Base-by-base conservation (phyloP, 345 rosid genomes). In the Turritis glabra region DNA sequence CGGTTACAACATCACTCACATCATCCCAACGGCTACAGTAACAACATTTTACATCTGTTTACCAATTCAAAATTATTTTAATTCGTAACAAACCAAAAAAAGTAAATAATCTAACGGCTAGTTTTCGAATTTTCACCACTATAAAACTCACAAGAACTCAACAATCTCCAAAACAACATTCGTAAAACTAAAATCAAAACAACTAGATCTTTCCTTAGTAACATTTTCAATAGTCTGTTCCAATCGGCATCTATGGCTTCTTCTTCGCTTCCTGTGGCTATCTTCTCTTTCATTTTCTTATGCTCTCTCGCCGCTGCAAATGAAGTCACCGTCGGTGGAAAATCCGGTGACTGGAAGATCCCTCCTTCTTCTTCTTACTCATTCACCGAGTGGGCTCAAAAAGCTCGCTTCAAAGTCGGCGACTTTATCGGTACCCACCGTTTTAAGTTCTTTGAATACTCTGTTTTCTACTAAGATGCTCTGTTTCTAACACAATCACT, bases 341-440 rank as follows among this genome's bases (percentile, higher is more conserved):
- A 84, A 67, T 22, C 75, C 14, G 84, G 76, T 8, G 79, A 69
- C 14, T 87, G 91, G 89, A 84, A 80, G 43, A 60, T 81, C 64
- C 91, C 91, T 1, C 69, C 83, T 44, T 85, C 87, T 5, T 71
- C 87, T 68, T 71, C 91, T 14, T 81, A 84, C 29, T 38, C 69
- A 5, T 90, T 89, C 54, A 88, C 85, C 29, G 67, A 71, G 38
- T 91, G 93, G 97, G 97, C 88, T 41, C 84, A 71, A 64, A 82
- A 46, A 1, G 23, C 88, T 47, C 93, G 97, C 22, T 91, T 91
- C 75, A 80, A 67, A 56, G 76, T 85, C 26, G 93, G 91, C 14
- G 93, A 91, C 76, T 68, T 82, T 50, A 88, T 92, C 0, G 89
- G 96, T 89, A 84, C 17, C 35, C 23, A 38, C 46, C 51, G 9